Percentiles rank a stretch among this genome's conserved stretches.
Evolutionary conservation across 1,284 basidiomycete species (phyloP).

Genomic region (Phylloporus sp.): DNA sequence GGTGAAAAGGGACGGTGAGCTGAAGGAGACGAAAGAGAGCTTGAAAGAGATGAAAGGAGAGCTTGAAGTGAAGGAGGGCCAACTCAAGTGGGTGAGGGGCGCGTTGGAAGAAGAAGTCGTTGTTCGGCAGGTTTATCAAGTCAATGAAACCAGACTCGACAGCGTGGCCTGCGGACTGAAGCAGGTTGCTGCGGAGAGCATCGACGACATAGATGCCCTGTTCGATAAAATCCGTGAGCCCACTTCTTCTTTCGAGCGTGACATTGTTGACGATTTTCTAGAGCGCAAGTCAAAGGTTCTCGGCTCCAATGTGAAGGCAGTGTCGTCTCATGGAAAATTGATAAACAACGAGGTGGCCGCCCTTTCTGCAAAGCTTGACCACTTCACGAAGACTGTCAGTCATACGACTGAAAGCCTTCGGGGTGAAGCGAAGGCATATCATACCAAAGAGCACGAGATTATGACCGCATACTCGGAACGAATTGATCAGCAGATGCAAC

Average conservation of each 20-base stretch:
- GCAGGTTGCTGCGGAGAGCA: conserved; percentile 66
- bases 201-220: conserved; percentile 73
- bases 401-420: conserved; percentile 59
- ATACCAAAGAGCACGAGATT: conserved; percentile 58
- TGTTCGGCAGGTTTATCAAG: conserved; percentile 76
- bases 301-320: conserved; percentile 66
- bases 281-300: conserved; percentile 79
- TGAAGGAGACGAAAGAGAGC: conserved; percentile 65
- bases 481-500: conserved; percentile 64
- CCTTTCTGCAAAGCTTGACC: conserved; percentile 63
- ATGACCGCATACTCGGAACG: conserved; percentile 56
- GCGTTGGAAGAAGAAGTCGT: conserved; percentile 79
- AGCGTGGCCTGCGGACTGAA: conserved; percentile 73
- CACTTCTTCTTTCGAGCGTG: not conserved
- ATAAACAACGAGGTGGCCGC: conserved; percentile 55
- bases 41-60: conserved; percentile 59
- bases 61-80: conserved; percentile 54
- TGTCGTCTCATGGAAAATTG: conserved; percentile 63
- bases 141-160: conserved; percentile 75
- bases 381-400: conserved; percentile 62
- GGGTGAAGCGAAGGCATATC: conserved; percentile 59
- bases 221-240: conserved; percentile 84
- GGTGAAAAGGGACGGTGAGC: conserved; percentile 74
- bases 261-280: conserved; percentile 36
- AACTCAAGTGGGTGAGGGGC: conserved; percentile 57